Conservation (phyloP, 2,329 filamentous ascomycete species). For the Camillea tinctor region DNA sequence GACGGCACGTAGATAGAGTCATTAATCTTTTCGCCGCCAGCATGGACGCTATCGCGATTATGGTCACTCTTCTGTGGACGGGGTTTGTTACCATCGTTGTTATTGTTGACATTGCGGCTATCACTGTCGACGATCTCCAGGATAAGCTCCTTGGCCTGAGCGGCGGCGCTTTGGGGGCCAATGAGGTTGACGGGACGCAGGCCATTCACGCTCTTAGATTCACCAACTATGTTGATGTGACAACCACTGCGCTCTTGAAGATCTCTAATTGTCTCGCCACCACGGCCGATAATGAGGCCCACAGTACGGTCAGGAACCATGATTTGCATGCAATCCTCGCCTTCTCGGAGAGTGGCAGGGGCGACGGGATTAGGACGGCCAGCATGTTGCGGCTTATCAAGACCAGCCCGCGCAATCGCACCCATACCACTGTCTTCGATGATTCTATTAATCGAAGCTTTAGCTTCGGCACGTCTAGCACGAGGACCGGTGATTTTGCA, state of each 20-base stretch:
- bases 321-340: conserved; percentile 84
- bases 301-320: conserved; percentile 95
- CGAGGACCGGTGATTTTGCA: conserved; percentile 81
- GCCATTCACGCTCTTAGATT: conserved; percentile 89
- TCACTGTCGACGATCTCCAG: conserved; percentile 95
- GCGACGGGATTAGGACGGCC: conserved; percentile 30
- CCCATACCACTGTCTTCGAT: conserved; percentile 79
- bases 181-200: conserved; percentile 88
- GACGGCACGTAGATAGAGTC: conserved; percentile 84
- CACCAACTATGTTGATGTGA: conserved; percentile 91
- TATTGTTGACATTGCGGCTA: conserved; percentile 52
- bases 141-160: conserved; percentile 80
- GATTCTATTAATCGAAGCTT: conserved; percentile 79
- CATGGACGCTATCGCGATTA: conserved; percentile 41
- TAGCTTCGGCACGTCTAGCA: conserved; percentile 72
- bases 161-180: conserved; percentile 71
- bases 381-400: conserved; percentile 41
- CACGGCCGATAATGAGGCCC: conserved; percentile 89
- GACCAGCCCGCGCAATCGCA: conserved; percentile 45
- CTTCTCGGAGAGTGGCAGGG: conserved; percentile 62
- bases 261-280: conserved; percentile 89
- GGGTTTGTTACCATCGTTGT: conserved; percentile 33
- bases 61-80: conserved; percentile 37
- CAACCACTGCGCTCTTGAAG: conserved; percentile 90
- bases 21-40: conserved; percentile 65